A percentile compares a stretch with the other conserved stretches of the same genome.
Evolutionary conservation across 2,329 filamentous ascomycete species (phyloP).

Genomic region (Diaporthe capsici): DNA sequence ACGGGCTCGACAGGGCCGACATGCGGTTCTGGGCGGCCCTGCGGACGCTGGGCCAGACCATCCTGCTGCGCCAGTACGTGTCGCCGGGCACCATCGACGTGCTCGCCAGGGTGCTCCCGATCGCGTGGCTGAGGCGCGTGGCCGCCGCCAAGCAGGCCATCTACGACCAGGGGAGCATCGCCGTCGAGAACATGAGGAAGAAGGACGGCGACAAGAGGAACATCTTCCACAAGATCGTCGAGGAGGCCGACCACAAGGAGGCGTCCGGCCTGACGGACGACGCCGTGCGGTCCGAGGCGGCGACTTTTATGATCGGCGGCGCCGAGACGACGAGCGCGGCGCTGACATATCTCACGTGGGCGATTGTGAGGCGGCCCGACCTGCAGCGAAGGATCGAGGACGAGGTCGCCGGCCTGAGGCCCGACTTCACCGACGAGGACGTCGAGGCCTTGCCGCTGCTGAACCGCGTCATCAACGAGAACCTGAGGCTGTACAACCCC

Average conservation of each 20-base stretch:
- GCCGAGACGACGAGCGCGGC: conserved; percentile 59
- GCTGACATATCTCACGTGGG: conserved; percentile 56
- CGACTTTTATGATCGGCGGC: conserved; percentile 57
- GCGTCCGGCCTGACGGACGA: conserved; percentile 43
- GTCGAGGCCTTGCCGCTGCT: conserved; percentile 51
- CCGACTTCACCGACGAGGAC: conserved; percentile 47
- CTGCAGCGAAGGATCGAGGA: conserved; percentile 45
- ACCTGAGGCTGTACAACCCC: conserved; percentile 51
- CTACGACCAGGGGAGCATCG: conserved; percentile 38
- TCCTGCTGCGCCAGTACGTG: conserved; percentile 34
- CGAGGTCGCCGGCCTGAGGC: conserved; percentile 46
- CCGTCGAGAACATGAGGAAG: conserved; percentile 41
- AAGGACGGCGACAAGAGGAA: conserved; percentile 41
- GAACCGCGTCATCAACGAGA: conserved; percentile 53
- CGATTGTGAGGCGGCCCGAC: conserved; percentile 42
- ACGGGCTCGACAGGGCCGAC: conserved; percentile 52
- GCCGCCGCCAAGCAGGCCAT: conserved; percentile 40
- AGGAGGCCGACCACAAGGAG: conserved; percentile 45
- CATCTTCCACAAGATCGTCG: conserved; percentile 46
- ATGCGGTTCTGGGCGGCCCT: conserved; percentile 32
- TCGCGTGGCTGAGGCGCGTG: conserved; percentile 33
- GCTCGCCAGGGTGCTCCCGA: conserved; percentile 32
- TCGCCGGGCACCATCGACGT: conserved; percentile 29
- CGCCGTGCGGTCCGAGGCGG: conserved; percentile 53
- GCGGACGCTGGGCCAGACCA: conserved; percentile 27